phyloP scores from a whole-genome alignment of 2,329 filamentous ascomycete species.

The Colletotrichum sp. region DNA sequence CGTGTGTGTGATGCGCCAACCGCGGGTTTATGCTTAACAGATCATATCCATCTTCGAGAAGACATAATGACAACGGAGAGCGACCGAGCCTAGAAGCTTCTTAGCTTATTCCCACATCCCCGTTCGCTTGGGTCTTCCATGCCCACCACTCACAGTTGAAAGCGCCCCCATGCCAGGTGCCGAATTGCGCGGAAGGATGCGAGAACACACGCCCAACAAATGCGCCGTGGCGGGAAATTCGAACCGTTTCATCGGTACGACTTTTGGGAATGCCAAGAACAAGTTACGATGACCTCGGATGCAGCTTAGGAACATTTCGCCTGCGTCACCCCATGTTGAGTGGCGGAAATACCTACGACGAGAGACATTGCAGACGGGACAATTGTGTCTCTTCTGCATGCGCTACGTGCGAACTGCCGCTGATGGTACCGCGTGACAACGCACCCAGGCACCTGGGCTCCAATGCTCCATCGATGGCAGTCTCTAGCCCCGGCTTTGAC shows the following conservation, averaged over 20 bases:
- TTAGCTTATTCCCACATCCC: neutral
- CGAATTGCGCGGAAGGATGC: neutral
- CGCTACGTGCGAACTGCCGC: constrained; percentile 2
- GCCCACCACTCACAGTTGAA: neutral
- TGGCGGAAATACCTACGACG: constrained; percentile 4
- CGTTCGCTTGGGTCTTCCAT: neutral
- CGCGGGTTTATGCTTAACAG: constrained; percentile 16
- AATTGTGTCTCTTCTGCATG: neutral
- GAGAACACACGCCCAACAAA: neutral
- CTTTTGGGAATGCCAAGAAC: neutral
- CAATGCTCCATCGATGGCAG: neutral
- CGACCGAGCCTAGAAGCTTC: constrained; percentile 11
- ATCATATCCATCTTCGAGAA: constrained; percentile 3
- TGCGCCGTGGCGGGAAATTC: constrained; percentile 1
- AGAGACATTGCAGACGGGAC: neutral
- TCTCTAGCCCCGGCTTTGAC: neutral
- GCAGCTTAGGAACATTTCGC: neutral
- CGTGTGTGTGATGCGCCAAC: neutral
- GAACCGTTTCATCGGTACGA: constrained; percentile 11
- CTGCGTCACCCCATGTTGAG: neutral
- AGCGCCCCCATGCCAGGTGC: neutral
- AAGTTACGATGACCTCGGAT: neutral
- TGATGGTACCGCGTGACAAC: neutral
- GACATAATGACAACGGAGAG: neutral
- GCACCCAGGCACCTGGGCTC: neutral